Base-by-base conservation (phyloP, 345 rosid species). In the Citrus glauca region DNA sequence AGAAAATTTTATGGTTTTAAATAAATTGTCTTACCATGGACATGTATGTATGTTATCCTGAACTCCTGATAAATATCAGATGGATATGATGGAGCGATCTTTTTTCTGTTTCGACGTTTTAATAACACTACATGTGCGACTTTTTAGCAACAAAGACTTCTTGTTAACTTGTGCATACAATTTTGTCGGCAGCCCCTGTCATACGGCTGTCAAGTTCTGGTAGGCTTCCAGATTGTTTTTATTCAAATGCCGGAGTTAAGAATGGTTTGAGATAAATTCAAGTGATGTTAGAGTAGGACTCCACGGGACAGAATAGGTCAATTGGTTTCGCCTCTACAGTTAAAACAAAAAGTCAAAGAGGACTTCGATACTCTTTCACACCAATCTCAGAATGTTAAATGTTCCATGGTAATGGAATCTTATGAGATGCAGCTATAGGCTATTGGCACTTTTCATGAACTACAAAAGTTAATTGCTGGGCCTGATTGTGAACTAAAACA, bases 1-100 rank as follows among this genome's bases (percentile, higher is more conserved):
- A n/a, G 40, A 74, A 33, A 53, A 27, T 40, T 9, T 28, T 80
- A 10, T 73, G 66, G 68, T 63, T 80, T 74, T 45, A 27, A 68
- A 42, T 48, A 70, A 50, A 56, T 65, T 42, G 40, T 61, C 42
- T 9, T 4, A 14, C 55, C 14, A 17, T 73, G 57, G 63, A 66
- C 67, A 22, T 6, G 16, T 68, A 33, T 22, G 48, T 60, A 38
- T 79, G 33, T 72, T 67, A 28, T 71, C 50, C 10, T 24, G 59
- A 30, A 20, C 11, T 20, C 4, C 32, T n/a, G 74, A 30, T 63
- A 71, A 53, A 38, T 57, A 13, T 33, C 28, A 28, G 59, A 24
- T 24, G 63, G 19, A 37, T 80, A 32, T 35, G 66, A 24, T 60
- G 64, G 14, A 59, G 28, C 63, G 10, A 66, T 2, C 27, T 33